Evolutionary conservation across 2,329 filamentous ascomycete genomes (phyloP).

Genomic region (Botrytis pseudocinerea): DNA sequence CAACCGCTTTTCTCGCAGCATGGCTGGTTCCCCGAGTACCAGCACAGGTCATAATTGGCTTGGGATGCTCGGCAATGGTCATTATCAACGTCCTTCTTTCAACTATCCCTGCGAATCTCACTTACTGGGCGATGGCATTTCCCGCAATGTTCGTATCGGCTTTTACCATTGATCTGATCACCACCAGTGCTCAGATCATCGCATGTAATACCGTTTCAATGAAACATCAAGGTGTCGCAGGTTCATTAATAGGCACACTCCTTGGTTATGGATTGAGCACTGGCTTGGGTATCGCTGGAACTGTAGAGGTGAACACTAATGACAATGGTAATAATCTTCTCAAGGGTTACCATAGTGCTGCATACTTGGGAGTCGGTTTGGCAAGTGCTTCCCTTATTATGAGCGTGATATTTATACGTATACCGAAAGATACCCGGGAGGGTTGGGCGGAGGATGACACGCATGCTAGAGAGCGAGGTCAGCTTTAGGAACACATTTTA

Average conservation of each 20-base stretch:
- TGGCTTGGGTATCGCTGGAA: slow-evolving; percentile 48
- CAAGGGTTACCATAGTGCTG: slow-evolving; percentile 44
- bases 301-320: slow-evolving; percentile 40
- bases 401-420: slow-evolving; percentile 44
- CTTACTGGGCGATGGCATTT: slow-evolving; percentile 49
- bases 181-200: slow-evolving; percentile 53
- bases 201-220: slow-evolving; percentile 52
- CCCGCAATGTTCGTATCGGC: slow-evolving; percentile 43
- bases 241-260: slow-evolving; percentile 49
- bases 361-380: slow-evolving; percentile 46
- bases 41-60: slow-evolving; percentile 49
- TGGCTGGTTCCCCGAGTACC: slow-evolving; percentile 50
- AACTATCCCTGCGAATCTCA: slow-evolving; percentile 49
- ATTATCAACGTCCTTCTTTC: slow-evolving; percentile 43
- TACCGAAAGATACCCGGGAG: slow-evolving; percentile 45
- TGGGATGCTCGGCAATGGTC: slow-evolving; percentile 44
- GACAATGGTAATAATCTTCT: slow-evolving; percentile 33
- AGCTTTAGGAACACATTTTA: neutral
- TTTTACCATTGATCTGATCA: slow-evolving; percentile 52
- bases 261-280: slow-evolving; percentile 46
- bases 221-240: slow-evolving; percentile 52
- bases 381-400: slow-evolving; percentile 42
- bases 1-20: slow-evolving; percentile 45
- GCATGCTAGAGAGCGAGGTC: slow-evolving; percentile 3
- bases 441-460: slow-evolving; percentile 38